These are phyloP conservation scores for Sporisorium exsertum DNA, from an alignment of 1,284 basidiomycete genomes.

Conservation along the genomic window DNA sequence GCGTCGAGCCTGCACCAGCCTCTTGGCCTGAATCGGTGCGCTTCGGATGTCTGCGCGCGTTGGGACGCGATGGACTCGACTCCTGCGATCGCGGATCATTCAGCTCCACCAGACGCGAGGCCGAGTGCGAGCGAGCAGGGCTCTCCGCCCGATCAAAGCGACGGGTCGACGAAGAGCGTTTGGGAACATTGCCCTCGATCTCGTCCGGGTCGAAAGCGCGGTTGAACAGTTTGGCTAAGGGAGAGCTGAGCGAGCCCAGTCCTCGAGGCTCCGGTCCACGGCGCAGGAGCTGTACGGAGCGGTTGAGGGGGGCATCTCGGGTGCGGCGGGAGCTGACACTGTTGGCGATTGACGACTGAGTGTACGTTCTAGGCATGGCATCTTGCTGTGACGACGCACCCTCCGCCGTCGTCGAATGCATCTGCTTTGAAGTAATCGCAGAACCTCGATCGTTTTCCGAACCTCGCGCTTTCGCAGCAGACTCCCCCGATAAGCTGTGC, in stretches of 20 bases:
- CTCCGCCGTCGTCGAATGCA: not conserved
- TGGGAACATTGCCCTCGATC: not conserved
- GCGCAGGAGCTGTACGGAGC: conserved; percentile 21
- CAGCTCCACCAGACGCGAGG: not conserved
- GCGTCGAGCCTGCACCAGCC: not conserved
- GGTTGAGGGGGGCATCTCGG: conserved; percentile 13
- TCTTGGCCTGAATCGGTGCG: not conserved
- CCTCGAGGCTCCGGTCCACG: conserved; percentile 35
- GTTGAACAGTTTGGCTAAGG: conserved; percentile 42
- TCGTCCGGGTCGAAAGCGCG: conserved; percentile 27
- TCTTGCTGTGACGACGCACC: conserved; percentile 7
- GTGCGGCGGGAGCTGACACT: conserved; percentile 26
- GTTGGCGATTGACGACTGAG: conserved; percentile 27
- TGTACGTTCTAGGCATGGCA: conserved; percentile 17
- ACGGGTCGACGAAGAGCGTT: conserved; percentile 7
- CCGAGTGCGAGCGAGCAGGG: conserved; percentile 7
- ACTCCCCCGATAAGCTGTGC: conserved; percentile 11
- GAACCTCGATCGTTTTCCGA: not conserved
- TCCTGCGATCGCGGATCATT: not conserved
- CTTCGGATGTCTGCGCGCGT: not conserved
- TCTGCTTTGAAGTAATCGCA: not conserved
- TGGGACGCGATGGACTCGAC: conserved; percentile 13
- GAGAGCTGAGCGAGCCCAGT: conserved; percentile 42
- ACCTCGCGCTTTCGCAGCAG: not conserved
- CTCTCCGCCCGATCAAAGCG: conserved; percentile 9